Conservation (phyloP, 306 rosid species). For the Prunus mongolica region DNA sequence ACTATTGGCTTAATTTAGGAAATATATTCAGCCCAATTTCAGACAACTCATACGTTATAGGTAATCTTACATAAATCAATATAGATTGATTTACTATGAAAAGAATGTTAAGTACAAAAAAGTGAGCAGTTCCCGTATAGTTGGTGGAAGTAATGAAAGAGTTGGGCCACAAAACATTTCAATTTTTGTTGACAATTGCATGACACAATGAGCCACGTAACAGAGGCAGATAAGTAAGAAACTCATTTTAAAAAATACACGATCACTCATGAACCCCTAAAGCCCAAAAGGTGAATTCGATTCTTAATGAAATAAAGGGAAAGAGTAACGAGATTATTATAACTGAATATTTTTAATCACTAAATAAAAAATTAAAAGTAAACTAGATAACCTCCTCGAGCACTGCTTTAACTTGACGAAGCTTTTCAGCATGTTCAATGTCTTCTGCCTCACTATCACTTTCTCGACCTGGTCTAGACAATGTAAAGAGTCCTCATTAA, state of each 20-base stretch:
- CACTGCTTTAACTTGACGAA: conserved; percentile 98
- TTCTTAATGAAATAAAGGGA: not conserved
- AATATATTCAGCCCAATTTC: not conserved
- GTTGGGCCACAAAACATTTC: not conserved
- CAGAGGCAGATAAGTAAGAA: not conserved
- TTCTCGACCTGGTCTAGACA: conserved; percentile 73
- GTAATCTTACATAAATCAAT: not conserved
- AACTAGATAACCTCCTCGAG: conserved; percentile 81
- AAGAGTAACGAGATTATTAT: not conserved
- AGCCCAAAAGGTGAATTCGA: not conserved
- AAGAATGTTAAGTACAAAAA: not conserved
- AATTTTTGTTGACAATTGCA: not conserved
- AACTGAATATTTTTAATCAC: not conserved
- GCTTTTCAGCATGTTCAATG: conserved; percentile 96
- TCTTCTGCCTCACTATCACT: conserved; percentile 96
- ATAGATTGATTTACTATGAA: not conserved
- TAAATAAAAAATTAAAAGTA: not conserved
- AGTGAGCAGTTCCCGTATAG: not conserved
- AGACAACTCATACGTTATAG: not conserved
- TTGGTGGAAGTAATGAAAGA: not conserved
- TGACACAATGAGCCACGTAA: not conserved
- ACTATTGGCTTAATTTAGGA: not conserved
- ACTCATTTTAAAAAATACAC: not conserved
- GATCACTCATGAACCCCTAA: not conserved
- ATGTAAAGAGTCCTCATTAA: conserved; percentile 19